Evolutionary conservation across 768 basidiomycete species (phyloP), one percentile per base, ranked within the genome.

Genomic region (Termitomyces sp.): DNA sequence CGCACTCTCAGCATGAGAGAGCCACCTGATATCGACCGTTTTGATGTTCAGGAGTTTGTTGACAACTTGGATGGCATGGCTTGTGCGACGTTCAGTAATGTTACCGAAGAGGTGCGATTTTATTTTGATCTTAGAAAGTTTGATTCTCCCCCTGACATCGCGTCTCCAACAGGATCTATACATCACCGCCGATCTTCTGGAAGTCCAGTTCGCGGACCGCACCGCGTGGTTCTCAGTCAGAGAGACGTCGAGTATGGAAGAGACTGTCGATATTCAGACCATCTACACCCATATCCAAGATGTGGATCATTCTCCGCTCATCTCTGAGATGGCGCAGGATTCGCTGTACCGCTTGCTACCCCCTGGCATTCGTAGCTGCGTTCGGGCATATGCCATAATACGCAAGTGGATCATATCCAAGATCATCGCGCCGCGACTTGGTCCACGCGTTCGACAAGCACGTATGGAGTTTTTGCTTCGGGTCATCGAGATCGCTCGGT

Each of bases 401-500:
- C 85, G 89, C 29, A 91, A 87, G 71, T 94, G 91, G 90, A 69
- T 87, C 3, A 78, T 91, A 51, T 78, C 85, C 10, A 86, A 85
- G 68, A 73, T 94, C 23, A 81, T 86, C 2, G 79, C 83, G 0
- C 81, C 85, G 0, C 78, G 80, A 35, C 68, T 94, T 25, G 87
- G 89, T 5, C 71, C 85, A 27, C 81, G 82, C 12, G 71, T 70
- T 10, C 81, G 92, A 16, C 87, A 91, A 62, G 75, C 80, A 4
- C 81, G 91, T 29, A 86, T 93, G 79, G 90, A 92, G 56, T 69
- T 85, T 40, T 70, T 89, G 42, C 73, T 94, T 34, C 82, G 80
- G 34, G 87, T 84, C 1, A 80, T 94, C 40, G 92, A 94, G 66
- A 77, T 92, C 8, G 82, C 88, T 35, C 82, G 92, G 3, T 67